These are phyloP conservation scores for Aspergillus thermomutatus DNA, from an alignment of 2,329 filamentous ascomycete genomes.

Conservation along the genomic window DNA sequence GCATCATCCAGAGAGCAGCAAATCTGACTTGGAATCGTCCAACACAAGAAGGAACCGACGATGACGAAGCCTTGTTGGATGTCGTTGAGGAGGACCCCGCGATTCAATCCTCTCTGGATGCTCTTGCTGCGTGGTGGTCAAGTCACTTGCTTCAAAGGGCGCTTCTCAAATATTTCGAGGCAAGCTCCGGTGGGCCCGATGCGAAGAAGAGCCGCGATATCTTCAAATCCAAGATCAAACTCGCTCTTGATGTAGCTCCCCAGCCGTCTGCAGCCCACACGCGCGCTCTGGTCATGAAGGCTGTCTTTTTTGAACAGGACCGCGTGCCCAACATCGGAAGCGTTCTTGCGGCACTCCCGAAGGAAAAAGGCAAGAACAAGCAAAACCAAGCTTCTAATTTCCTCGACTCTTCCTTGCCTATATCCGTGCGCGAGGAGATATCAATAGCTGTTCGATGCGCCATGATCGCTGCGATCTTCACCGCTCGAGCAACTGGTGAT, in stretches of 20 bases:
- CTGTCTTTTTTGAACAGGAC: slow-evolving; percentile 54
- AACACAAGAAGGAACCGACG: slow-evolving; percentile 63
- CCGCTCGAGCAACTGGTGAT: slow-evolving; percentile 33
- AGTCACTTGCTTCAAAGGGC: slow-evolving; percentile 68
- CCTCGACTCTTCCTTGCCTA: slow-evolving; percentile 53
- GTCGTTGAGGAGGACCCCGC: slow-evolving; percentile 79
- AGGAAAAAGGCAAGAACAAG: slow-evolving; percentile 29
- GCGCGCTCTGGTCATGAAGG: slow-evolving; percentile 57
- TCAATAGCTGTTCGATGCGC: slow-evolving; percentile 57
- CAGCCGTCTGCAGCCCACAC: slow-evolving; percentile 69
- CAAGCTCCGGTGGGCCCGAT: slow-evolving; percentile 46
- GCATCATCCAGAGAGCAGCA: slow-evolving; percentile 78
- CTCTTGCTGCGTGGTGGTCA: slow-evolving; percentile 88
- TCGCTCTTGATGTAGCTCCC: slow-evolving; percentile 72
- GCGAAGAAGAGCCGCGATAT: slow-evolving; percentile 38
- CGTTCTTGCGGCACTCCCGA: slow-evolving; percentile 53
- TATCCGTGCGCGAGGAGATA: slow-evolving; percentile 51
- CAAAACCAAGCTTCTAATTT: slow-evolving; percentile 41
- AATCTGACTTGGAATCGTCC: slow-evolving; percentile 85
- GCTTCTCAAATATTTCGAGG: slow-evolving; percentile 61
- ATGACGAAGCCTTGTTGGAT: slow-evolving; percentile 70
- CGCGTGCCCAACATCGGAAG: slow-evolving; percentile 51
- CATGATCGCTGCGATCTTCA: slow-evolving; percentile 54
- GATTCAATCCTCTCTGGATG: slow-evolving; percentile 82
- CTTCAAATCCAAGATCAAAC: slow-evolving; percentile 56